Conservation (phyloP, 148 eudicot species). For the Cornus kousa region DNA sequence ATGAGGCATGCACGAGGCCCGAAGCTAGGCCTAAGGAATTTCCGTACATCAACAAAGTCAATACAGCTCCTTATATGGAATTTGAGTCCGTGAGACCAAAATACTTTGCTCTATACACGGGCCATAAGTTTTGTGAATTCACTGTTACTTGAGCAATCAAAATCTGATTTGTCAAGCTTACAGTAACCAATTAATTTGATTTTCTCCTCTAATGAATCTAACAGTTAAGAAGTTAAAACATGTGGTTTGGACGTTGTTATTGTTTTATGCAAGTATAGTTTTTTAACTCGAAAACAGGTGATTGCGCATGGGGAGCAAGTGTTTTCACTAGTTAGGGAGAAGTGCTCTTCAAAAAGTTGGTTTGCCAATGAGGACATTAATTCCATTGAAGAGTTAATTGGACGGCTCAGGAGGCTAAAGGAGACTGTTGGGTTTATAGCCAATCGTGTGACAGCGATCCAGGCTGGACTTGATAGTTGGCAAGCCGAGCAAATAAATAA, state of each 20-base stretch:
- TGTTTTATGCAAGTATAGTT: not conserved
- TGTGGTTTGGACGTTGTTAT: not conserved
- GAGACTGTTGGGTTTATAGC: conserved; percentile 95
- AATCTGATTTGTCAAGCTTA: not conserved
- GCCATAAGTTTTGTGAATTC: not conserved
- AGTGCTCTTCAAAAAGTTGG: conserved; percentile 76
- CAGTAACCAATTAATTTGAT: not conserved
- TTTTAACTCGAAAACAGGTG: conserved; percentile 36
- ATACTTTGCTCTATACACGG: not conserved
- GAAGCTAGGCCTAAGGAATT: not conserved
- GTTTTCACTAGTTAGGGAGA: conserved; percentile 88
- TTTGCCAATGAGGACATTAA: conserved; percentile 58
- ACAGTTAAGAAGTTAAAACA: not conserved
- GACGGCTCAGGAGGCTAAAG: conserved; percentile 79
- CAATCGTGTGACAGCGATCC: conserved; percentile 87
- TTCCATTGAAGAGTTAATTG: conserved; percentile 81
- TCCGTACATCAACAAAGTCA: not conserved
- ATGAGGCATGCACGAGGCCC: not conserved
- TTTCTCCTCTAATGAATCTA: not conserved
- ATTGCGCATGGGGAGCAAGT: conserved; percentile 97
- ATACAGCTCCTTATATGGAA: not conserved
- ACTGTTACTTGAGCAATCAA: not conserved
- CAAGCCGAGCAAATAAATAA: conserved; percentile 90
- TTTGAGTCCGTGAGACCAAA: not conserved
- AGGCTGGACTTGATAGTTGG: conserved; percentile 97